Percentiles rank a stretch among this genome's conserved stretches.
Conservation (phyloP, 129 eudicot genomes). For the Chrysanthemum makinoi region DNA sequence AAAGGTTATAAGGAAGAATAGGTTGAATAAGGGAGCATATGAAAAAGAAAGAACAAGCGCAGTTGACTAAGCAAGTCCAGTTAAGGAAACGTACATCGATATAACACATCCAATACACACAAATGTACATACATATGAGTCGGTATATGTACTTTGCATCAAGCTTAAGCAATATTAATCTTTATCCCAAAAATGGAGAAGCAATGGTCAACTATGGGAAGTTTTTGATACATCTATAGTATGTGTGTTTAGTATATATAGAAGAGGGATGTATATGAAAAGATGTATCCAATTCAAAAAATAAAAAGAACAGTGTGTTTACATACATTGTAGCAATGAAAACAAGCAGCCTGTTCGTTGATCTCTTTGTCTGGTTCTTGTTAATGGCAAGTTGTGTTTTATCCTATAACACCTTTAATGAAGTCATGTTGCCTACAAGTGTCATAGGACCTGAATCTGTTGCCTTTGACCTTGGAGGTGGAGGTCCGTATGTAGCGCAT, state of each 20-base stretch:
- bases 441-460: slow-evolving; percentile 36
- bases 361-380: slow-evolving; percentile 17
- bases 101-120: slow-evolving; percentile 2
- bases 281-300: slow-evolving; percentile 9
- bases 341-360: slow-evolving; percentile 1
- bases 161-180: slow-evolving; percentile 19
- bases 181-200: slow-evolving; percentile 22
- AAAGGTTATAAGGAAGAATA: no score
- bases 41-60: no score
- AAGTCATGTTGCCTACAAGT: slow-evolving; percentile 32
- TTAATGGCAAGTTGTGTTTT: slow-evolving; percentile 17
- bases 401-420: slow-evolving; percentile 22
- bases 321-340: slow-evolving; percentile 22
- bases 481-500: slow-evolving; percentile 40
- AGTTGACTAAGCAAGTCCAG: not conserved
- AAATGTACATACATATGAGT: not conserved
- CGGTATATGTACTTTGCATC: not conserved
- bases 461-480: slow-evolving; percentile 34
- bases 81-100: not conserved
- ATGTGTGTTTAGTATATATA: not conserved
- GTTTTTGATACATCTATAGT: slow-evolving; percentile 7
- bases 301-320: not conserved
- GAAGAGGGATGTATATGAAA: not conserved
- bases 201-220: slow-evolving; percentile 22
- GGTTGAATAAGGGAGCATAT: no score